A percentile compares a stretch with the other conserved stretches of the same genome.
Evolutionary conservation across 2,329 filamentous ascomycete species (phyloP).

Genomic region (Xylaria hypoxylon): DNA sequence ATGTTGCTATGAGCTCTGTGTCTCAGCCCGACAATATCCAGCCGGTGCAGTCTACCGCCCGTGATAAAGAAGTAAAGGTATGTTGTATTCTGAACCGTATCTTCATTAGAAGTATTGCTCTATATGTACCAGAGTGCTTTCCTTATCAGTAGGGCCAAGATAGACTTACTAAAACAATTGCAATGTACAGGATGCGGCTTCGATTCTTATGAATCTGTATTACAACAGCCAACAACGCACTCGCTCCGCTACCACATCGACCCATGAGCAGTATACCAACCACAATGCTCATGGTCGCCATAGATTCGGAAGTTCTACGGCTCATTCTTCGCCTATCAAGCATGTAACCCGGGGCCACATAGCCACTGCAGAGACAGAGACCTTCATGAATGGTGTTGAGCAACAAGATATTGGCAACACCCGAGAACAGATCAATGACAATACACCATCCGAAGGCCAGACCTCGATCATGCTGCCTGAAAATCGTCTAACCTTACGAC

Average conservation of each 20-base stretch:
- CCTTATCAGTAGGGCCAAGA: background rate
- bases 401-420: background rate
- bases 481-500: too few species aligned
- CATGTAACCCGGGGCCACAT: background rate
- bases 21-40: background rate
- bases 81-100: background rate
- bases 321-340: constrained; percentile 15
- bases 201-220: background rate
- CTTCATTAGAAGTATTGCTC: background rate
- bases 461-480: too few species aligned
- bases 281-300: background rate
- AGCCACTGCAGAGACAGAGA: background rate
- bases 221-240: background rate
- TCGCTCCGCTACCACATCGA: constrained; percentile 4
- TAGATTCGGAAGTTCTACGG: constrained; percentile 1
- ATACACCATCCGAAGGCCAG: background rate
- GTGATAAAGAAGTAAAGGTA: background rate
- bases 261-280: background rate
- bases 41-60: background rate
- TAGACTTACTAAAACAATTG: background rate
- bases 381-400: background rate
- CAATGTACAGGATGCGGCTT: background rate
- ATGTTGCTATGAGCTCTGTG: background rate
- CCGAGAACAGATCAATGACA: background rate
- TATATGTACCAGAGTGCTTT: background rate